Conservation (phyloP, 176 grass and related monocot species). For the Bonia amplexicaulis region DNA sequence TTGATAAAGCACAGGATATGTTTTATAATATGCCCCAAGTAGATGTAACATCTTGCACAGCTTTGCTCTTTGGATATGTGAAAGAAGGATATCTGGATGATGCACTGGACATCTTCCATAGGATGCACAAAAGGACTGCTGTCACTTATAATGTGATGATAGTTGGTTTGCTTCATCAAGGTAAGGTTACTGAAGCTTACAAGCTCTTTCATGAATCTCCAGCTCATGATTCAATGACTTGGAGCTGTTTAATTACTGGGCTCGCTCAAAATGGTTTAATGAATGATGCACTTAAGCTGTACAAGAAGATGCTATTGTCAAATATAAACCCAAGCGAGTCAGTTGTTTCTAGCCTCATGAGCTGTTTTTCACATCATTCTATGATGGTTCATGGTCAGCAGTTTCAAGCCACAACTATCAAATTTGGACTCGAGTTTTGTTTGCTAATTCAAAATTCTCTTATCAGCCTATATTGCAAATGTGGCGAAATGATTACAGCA, state of each 20-base stretch:
- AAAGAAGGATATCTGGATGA: slow-evolving; percentile 52
- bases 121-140: slow-evolving; percentile 46
- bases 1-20: slow-evolving; percentile 49
- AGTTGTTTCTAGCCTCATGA: slow-evolving; percentile 48
- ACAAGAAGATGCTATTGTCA: slow-evolving; percentile 54
- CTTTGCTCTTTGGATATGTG: slow-evolving; percentile 64
- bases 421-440: slow-evolving; percentile 41
- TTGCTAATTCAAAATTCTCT: slow-evolving; percentile 63
- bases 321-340: slow-evolving; percentile 46
- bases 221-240: slow-evolving; percentile 41
- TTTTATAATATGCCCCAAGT: slow-evolving; percentile 43
- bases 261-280: slow-evolving; percentile 51
- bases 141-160: slow-evolving; percentile 66
- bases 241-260: slow-evolving; percentile 53
- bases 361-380: slow-evolving; percentile 48
- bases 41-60: slow-evolving; percentile 52
- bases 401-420: slow-evolving; percentile 45
- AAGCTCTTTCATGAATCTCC: slow-evolving; percentile 51
- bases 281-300: slow-evolving; percentile 37
- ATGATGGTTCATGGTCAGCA: slow-evolving; percentile 50
- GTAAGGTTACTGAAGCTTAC: slow-evolving; percentile 60
- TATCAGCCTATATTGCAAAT: slow-evolving; percentile 64
- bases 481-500: slow-evolving; percentile 45
- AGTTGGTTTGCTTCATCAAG: slow-evolving; percentile 52
- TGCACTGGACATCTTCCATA: slow-evolving; percentile 46